Conservation (phyloP, 75 land plant species). For the Ceratopteris richardii region DNA sequence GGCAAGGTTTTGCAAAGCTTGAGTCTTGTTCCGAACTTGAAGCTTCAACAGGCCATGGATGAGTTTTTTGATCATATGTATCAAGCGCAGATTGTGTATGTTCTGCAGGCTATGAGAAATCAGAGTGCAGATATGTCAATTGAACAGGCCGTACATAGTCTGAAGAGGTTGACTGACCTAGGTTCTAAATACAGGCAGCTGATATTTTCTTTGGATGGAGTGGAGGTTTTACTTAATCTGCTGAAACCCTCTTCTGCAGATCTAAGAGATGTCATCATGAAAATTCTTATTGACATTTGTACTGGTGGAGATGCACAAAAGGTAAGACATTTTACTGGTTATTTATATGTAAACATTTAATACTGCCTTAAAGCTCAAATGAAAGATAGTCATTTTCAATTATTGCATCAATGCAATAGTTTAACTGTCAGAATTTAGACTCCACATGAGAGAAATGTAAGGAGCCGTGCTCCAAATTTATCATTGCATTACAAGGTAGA, state of each 20-base stretch:
- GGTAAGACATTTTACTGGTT: neutral
- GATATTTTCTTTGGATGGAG: constrained; percentile 2
- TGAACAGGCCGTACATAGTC: neutral
- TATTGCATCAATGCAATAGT: too few species aligned
- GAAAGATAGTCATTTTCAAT: too few species aligned
- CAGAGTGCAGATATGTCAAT: neutral
- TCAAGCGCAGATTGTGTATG: neutral
- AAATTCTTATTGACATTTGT: neutral
- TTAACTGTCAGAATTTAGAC: too few species aligned
- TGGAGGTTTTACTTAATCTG: neutral
- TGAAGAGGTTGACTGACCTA: neutral
- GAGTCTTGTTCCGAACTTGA: neutral
- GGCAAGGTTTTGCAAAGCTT: constrained; percentile 1
- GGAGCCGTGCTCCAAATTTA: too few species aligned
- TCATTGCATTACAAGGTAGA: too few species aligned
- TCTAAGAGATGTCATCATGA: neutral
- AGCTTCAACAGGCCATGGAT: neutral
- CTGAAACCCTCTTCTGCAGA: constrained; percentile 1
- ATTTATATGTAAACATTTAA: neutral
- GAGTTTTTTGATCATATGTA: constrained; percentile 3
- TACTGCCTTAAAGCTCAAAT: too few species aligned
- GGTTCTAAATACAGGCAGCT: neutral
- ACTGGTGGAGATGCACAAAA: constrained; percentile 1
- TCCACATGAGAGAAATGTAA: too few species aligned
- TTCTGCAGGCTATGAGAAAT: neutral